Base-by-base conservation (phyloP, 1,284 basidiomycete species). In the Lentinus polychrous region DNA sequence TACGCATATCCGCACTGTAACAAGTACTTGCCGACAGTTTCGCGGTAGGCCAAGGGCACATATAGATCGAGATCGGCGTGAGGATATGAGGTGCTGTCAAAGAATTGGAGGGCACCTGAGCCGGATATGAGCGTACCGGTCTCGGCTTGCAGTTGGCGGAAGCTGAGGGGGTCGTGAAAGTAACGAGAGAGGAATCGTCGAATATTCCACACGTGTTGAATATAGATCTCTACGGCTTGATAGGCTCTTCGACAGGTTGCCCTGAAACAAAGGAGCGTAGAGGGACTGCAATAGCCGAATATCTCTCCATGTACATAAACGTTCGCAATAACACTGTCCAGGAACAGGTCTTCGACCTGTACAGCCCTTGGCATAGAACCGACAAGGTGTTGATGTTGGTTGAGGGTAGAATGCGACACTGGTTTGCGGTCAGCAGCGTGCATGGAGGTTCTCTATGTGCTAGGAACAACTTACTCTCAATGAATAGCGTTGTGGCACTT, bases 11-110 rank as follows among this genome's bases (percentile, higher is more conserved):
- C 46, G 14, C 33, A 22, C 2, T 7, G 14, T 11, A 42, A 2
- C 8, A 48, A 20, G 18, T 22, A 48, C 2, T 10, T n/a, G 8
- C 23, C 27, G 3, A 48, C 46, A 2, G 24, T 11, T 20, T 3
- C n/a, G 8, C 15, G 23, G 34, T 53, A 42, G 8, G 42, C 36
- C 35, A 53, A 58, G 11, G 66, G 60, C 8, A 67, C 64, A 54
- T 76, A 78, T 3, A 78, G 33, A 47, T 79, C 76, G 1, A 78
- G 67, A 55, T 77, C 76, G 3, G 73, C 64, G 14, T 68, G 65
- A 1, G 67, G 66, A 54, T 76, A 79, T 22, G 60, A 55, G 0
- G 60, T 56, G 8, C 76, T 55, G 38, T 70, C 69, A 41, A 79
- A 64, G 55, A 78, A 74, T 52, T 78, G 75, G 5, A 78, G 66